Evolutionary conservation across 1,139 yeast genomes (phyloP), one percentile per base, ranked within the genome.

Genomic region (Wickerhamiella infanticola): DNA sequence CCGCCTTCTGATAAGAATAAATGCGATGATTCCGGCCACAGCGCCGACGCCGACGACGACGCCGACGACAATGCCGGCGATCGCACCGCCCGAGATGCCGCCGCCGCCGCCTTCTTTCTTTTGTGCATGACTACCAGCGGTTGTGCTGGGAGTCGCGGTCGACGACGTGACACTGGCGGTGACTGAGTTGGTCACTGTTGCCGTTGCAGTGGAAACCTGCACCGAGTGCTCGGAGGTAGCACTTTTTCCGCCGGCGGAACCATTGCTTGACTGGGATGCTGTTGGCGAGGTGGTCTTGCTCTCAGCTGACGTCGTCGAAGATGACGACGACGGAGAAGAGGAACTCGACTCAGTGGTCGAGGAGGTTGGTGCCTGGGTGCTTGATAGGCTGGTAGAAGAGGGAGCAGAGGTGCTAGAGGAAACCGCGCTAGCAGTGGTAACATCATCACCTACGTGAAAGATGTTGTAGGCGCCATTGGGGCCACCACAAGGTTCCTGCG

Each of bases 61-160:
- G 27, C 84, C 85, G 11, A 77, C 79, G 1, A 74, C 83, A 26
- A 82, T 82, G 13, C 85, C 85, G 13, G 73, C 80, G 40, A 79
- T 75, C 35, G 83, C 75, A 4, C 78, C 83, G 47, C 63, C 58
- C 27, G 55, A 44, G 24, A 55, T 38, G 33, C 53, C 48, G 18
- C 47, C 42, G 27, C 57, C 48, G 24, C 53, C 45, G 27, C 57
- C 48, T 23, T 53, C 45, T n/a, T 51, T 39, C 39, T 42, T 36
- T 53, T 40, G 23, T 51, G 35, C 13, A 6, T 53, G 36, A 23
- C 49, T 31, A 3, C 50, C 40, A 3, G 59, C 47, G 9, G 61
- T 11, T 7, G 33, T 29, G 33, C 33, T 11, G 11, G 33, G 33
- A 11, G 33, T 29, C 7, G 33, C 7, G 33, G 33, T 29, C 9